These are phyloP conservation scores for Corylus avellana DNA, from an alignment of 306 rosid genomes.

Conservation along the genomic window DNA sequence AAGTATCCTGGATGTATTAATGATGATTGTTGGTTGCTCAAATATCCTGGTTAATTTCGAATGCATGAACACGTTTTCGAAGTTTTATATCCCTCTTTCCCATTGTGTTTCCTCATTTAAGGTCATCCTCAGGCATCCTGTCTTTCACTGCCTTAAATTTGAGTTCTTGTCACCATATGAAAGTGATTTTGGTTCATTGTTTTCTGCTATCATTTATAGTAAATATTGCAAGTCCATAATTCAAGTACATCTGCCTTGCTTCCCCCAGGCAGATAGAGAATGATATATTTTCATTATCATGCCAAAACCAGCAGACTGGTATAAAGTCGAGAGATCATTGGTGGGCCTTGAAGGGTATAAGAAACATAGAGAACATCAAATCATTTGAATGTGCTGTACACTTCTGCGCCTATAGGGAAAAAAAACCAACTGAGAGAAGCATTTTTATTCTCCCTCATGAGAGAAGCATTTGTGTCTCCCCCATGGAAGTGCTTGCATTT, in stretches of 20 bases:
- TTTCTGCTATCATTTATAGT: not conserved
- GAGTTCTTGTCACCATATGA: not conserved
- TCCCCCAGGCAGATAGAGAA: slow-evolving; percentile 78
- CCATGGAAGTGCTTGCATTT: not conserved
- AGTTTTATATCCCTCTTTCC: too few species aligned
- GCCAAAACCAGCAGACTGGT: slow-evolving; percentile 92
- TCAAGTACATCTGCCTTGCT: not conserved
- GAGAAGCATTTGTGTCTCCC: slow-evolving; percentile 23
- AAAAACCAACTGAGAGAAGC: too few species aligned
- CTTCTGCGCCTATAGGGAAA: too few species aligned
- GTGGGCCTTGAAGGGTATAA: too few species aligned
- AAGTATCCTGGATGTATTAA: too few species aligned
- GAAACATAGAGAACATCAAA: too few species aligned
- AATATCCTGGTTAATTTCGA: too few species aligned
- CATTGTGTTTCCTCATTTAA: not conserved
- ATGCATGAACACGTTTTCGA: too few species aligned
- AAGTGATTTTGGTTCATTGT: not conserved
- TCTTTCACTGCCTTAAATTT: not conserved
- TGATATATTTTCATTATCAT: slow-evolving; percentile 91
- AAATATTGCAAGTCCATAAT: slow-evolving; percentile 1
- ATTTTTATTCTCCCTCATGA: too few species aligned
- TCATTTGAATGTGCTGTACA: too few species aligned
- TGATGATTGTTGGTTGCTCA: too few species aligned
- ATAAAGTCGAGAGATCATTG: slow-evolving; percentile 64
- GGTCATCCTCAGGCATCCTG: not conserved